A percentile compares a stretch with the other conserved stretches of the same genome.
Conservation (phyloP, 257 asterid species). For the Gardenia jasminoides region DNA sequence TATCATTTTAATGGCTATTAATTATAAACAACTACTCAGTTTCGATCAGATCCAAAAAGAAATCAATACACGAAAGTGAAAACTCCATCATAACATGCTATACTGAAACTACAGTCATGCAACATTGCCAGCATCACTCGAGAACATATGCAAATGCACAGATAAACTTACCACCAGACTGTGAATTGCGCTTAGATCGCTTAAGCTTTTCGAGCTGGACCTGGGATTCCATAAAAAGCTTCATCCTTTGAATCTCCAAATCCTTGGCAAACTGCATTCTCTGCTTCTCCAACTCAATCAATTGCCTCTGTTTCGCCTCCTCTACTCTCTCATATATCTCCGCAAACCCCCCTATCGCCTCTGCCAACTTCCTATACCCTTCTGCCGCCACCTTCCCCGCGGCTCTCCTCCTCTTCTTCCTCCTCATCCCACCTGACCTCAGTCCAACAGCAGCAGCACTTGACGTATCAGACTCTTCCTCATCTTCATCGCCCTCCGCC, state of each 20-base stretch:
- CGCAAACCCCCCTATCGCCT: constrained; percentile 63
- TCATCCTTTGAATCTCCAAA: constrained; percentile 86
- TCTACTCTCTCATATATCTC: constrained; percentile 74
- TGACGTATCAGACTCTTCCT: constrained; percentile 33
- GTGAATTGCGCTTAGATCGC: constrained; percentile 41
- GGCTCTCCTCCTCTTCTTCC: constrained; percentile 32
- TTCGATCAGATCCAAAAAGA: neutral
- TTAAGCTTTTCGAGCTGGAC: constrained; percentile 66
- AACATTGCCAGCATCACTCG: neutral
- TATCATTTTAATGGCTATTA: neutral
- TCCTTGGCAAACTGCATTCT: constrained; percentile 85
- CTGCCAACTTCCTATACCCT: constrained; percentile 62
- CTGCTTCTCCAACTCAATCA: constrained; percentile 90
- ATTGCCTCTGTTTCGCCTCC: constrained; percentile 73
- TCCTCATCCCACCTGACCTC: constrained; percentile 14
- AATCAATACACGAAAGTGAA: neutral
- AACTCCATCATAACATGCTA: neutral
- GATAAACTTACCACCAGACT: constrained; percentile 40
- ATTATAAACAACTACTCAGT: neutral
- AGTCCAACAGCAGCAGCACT: constrained; percentile 13
- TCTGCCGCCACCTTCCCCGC: constrained; percentile 20
- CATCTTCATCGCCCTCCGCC: constrained; percentile 35
- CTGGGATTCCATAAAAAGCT: constrained; percentile 72
- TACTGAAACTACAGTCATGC: neutral
- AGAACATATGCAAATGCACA: neutral